Percentiles rank a stretch among this genome's conserved stretches.
Evolutionary conservation across 2,329 filamentous ascomycete species (phyloP).

Genomic region (Myriosclerotinia scirpicola): DNA sequence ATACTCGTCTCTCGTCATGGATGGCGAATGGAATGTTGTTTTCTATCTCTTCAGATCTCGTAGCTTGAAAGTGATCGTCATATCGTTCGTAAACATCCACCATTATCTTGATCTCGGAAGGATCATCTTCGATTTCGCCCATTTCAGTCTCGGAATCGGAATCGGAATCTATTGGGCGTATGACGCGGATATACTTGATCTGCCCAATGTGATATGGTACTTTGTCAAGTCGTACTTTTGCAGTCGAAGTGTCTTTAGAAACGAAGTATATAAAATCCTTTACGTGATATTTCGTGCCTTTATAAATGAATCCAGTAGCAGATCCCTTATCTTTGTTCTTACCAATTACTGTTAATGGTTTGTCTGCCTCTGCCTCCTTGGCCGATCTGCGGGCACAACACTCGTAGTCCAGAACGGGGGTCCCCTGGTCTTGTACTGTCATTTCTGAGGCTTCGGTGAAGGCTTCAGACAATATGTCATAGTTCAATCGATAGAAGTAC

Average conservation of each 20-base stretch:
- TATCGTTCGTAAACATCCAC: slow-evolving; percentile 24
- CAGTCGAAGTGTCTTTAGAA: background rate
- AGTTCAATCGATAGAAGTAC: slow-evolving; percentile 27
- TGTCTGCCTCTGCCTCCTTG: background rate
- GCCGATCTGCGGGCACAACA: background rate
- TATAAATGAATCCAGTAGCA: background rate
- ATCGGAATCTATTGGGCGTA: background rate
- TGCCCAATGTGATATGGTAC: slow-evolving; percentile 27
- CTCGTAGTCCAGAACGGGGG: background rate
- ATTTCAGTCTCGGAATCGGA: background rate
- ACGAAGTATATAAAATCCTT: slow-evolving; percentile 29
- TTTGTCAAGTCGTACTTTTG: background rate
- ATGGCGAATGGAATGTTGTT: background rate
- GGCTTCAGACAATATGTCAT: background rate
- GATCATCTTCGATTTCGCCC: background rate
- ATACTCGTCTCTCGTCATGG: slow-evolving; percentile 26
- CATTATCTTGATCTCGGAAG: background rate
- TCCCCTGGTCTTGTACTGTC: background rate
- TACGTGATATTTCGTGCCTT: slow-evolving; percentile 16
- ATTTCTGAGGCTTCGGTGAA: slow-evolving; percentile 20
- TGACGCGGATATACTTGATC: slow-evolving; percentile 17
- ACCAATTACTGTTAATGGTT: background rate
- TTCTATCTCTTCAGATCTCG: slow-evolving; percentile 3
- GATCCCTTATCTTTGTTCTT: background rate
- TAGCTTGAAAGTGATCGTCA: slow-evolving; percentile 13